A percentile compares a stretch with the other conserved stretches of the same genome.
These are phyloP conservation scores for Pisolithus thermaeus DNA, from an alignment of 1,284 basidiomycete species.

Conservation along the genomic window DNA sequence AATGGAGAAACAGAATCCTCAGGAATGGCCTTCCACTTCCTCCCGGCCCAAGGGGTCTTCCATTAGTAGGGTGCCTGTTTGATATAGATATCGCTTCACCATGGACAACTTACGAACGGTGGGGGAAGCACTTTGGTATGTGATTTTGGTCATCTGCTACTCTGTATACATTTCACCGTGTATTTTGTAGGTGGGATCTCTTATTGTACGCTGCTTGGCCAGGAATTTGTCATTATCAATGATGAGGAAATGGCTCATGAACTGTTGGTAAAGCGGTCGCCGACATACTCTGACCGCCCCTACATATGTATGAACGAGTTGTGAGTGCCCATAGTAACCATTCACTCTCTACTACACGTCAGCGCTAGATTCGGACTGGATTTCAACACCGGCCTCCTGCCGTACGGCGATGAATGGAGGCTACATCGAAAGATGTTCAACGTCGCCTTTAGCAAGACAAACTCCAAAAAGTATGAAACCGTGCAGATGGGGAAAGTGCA, in stretches of 20 bases:
- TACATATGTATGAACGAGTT: slow-evolving; percentile 18
- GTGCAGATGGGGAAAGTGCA: slow-evolving; percentile 19
- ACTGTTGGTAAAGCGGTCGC: slow-evolving; percentile 26
- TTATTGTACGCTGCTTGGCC: slow-evolving; percentile 22
- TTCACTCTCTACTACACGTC: too few relatives aligned
- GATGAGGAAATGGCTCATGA: slow-evolving; percentile 23
- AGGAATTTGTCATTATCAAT: slow-evolving; percentile 24
- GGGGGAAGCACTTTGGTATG: slow-evolving; percentile 11
- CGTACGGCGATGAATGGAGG: slow-evolving; percentile 26
- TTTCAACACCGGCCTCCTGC: slow-evolving; percentile 27
- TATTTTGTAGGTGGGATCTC: slow-evolving; percentile 21
- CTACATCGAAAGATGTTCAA: slow-evolving; percentile 28
- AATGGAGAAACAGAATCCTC: neutral
- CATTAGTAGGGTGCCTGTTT: slow-evolving; percentile 18
- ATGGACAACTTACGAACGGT: slow-evolving; percentile 23
- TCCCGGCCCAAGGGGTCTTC: slow-evolving; percentile 22
- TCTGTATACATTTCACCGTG: neutral
- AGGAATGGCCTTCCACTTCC: slow-evolving; percentile 11
- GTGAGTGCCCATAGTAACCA: slow-evolving; percentile 7
- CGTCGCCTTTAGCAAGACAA: slow-evolving; percentile 20
- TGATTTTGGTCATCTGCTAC: neutral
- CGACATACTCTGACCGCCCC: slow-evolving; percentile 25
- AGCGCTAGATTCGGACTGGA: slow-evolving; percentile 25
- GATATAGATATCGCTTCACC: slow-evolving; percentile 20
- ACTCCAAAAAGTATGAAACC: slow-evolving; percentile 12